Evolutionary conservation across 176 grass and related monocot species (phyloP).

Genomic region (Eragrostis curvula): DNA sequence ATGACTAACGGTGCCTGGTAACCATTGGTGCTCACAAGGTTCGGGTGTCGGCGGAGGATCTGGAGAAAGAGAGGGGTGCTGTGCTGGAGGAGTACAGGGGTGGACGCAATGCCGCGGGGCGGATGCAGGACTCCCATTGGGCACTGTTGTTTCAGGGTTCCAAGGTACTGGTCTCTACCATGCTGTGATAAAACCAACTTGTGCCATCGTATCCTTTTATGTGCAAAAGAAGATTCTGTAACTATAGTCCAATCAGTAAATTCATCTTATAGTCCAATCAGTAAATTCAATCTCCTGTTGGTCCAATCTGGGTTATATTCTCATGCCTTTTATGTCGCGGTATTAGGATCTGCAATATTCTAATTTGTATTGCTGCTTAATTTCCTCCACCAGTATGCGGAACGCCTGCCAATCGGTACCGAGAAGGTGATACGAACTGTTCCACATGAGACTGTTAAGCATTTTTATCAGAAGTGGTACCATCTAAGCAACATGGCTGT

Average conservation of each 20-base stretch:
- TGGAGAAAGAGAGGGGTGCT: constrained; percentile 97
- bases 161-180: constrained; percentile 60
- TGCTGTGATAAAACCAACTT: background rate
- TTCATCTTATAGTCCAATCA: background rate
- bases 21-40: constrained; percentile 55
- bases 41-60: constrained; percentile 79
- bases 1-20: background rate
- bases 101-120: constrained; percentile 80
- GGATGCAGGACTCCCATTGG: constrained; percentile 99
- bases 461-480: constrained; percentile 96
- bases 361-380: constrained; percentile 41
- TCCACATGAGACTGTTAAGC: constrained; percentile 71
- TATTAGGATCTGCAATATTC: constrained; percentile 21
- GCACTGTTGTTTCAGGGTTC: constrained; percentile 90
- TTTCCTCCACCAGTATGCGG: constrained; percentile 80
- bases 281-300: background rate
- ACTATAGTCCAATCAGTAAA: constrained; percentile 11
- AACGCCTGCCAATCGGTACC: constrained; percentile 87
- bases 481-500: constrained; percentile 97
- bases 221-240: background rate
- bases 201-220: constrained; percentile 25
- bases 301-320: constrained; percentile 3
- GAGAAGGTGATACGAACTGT: constrained; percentile 96
- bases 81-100: constrained; percentile 99
- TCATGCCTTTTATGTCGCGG: background rate